Evolutionary conservation across 768 basidiomycete species (phyloP).

Genomic region (Russula vinacea): DNA sequence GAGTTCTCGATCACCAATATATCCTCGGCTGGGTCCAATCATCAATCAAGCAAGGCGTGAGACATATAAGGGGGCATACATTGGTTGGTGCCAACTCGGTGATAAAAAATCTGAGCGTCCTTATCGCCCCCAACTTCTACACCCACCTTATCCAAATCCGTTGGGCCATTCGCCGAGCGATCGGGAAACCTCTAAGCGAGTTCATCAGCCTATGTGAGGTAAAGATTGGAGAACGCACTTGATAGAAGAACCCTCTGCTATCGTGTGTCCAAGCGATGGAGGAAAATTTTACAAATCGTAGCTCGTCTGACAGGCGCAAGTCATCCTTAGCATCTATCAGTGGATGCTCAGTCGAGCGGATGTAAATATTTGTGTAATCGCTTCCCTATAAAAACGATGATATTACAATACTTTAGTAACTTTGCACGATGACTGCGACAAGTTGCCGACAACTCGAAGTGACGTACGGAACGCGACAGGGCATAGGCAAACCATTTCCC

Average conservation of each 20-base stretch:
- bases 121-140: constrained; percentile 60
- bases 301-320: constrained; percentile 57
- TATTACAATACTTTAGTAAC: too few relatives aligned
- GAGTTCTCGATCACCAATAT: constrained; percentile 62
- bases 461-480: constrained; percentile 64
- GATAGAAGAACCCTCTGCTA: constrained; percentile 83
- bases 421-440: not conserved
- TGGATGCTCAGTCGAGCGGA: constrained; percentile 61
- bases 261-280: constrained; percentile 71
- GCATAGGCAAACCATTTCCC: constrained; percentile 77
- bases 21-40: constrained; percentile 53
- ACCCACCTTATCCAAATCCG: constrained; percentile 50
- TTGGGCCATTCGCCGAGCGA: constrained; percentile 44
- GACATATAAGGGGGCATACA: constrained; percentile 40
- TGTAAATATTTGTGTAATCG: constrained; percentile 66
- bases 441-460: too few relatives aligned
- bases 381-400: constrained; percentile 51
- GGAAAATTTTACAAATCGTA: constrained; percentile 77
- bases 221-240: constrained; percentile 39
- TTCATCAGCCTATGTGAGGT: not conserved
- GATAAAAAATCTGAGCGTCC: constrained; percentile 76
- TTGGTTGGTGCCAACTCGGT: constrained; percentile 67
- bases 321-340: constrained; percentile 48
- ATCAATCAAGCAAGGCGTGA: not conserved
- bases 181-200: constrained; percentile 53